phyloP scores from a whole-genome alignment of 805 yeast genomes.

The Pichia phayaonensis region DNA sequence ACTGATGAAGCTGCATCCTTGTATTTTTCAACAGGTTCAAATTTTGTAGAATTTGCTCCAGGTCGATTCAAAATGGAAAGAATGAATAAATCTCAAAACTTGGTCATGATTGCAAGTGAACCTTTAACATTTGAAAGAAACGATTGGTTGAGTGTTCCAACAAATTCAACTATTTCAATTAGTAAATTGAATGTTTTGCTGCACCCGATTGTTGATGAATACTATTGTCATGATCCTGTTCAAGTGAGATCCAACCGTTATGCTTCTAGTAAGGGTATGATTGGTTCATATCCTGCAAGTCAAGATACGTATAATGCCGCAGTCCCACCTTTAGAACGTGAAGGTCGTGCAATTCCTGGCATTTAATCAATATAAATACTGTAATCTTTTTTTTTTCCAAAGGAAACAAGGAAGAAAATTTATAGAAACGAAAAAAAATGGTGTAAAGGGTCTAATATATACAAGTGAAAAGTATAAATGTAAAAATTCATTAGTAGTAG shows the following conservation, averaged over 20 bases:
- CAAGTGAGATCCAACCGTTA: conserved; percentile 66
- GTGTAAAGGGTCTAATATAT: neutral
- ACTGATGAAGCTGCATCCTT: conserved; percentile 95
- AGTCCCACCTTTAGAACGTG: conserved; percentile 75
- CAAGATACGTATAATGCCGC: conserved; percentile 40
- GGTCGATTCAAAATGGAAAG: conserved; percentile 94
- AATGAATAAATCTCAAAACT: conserved; percentile 84
- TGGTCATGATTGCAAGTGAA: conserved; percentile 91
- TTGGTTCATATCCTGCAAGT: conserved; percentile 82
- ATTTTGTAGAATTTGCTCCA: conserved; percentile 82
- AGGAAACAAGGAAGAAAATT: no score
- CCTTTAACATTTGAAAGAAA: conserved; percentile 94
- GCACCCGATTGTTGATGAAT: conserved; percentile 89
- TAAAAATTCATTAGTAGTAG: no score
- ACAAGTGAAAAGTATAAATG: neutral
- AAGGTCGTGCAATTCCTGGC: conserved; percentile 37
- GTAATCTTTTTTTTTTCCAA: conserved; percentile 60
- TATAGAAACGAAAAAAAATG: neutral
- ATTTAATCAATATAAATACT: conserved; percentile 39
- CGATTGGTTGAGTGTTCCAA: conserved; percentile 96
- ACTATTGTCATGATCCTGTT: conserved; percentile 65
- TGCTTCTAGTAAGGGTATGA: conserved; percentile 87
- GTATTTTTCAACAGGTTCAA: conserved; percentile 90
- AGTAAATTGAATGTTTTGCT: conserved; percentile 78
- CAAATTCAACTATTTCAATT: conserved; percentile 79